These are phyloP conservation scores for Rhodotorula taiwanensis DNA, from an alignment of 768 basidiomycete genomes.

Conservation along the genomic window DNA sequence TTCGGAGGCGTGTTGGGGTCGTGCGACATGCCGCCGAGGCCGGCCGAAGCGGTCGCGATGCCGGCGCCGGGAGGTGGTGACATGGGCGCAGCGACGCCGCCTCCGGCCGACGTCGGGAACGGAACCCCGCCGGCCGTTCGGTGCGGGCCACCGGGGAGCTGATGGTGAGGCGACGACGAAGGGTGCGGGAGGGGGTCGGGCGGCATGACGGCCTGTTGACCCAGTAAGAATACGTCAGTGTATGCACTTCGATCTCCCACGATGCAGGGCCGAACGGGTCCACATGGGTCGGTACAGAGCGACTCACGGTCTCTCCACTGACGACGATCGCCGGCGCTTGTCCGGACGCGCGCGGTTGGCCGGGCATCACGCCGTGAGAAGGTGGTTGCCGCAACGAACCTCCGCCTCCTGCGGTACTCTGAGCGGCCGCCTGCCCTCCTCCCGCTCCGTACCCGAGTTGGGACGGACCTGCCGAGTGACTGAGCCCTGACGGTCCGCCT, in stretches of 20 bases:
- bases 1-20: constrained; percentile 44
- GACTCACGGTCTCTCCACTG: constrained; percentile 28
- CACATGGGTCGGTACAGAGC: too few species aligned
- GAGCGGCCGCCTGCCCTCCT: too few species aligned
- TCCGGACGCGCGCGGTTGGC: constrained; percentile 14
- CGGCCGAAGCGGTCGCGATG: background rate
- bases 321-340: constrained; percentile 30
- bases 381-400: constrained; percentile 2
- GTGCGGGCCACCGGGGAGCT: constrained; percentile 39
- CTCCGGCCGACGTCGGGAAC: constrained; percentile 17
- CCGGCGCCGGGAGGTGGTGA: constrained; percentile 13
- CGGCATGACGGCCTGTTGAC: constrained; percentile 45
- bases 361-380: constrained; percentile 17
- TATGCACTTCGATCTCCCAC: too few species aligned
- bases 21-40: background rate
- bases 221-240: background rate
- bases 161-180: constrained; percentile 43
- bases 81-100: constrained; percentile 19
- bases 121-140: constrained; percentile 18
- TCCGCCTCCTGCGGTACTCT: background rate
- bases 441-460: too few species aligned
- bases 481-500: too few species aligned
- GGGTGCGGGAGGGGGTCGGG: constrained; percentile 47
- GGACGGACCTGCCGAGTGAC: too few species aligned
- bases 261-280: too few species aligned